These are phyloP conservation scores for Beauveria varroae DNA, from an alignment of 2,329 filamentous ascomycete genomes.

Conservation along the genomic window DNA sequence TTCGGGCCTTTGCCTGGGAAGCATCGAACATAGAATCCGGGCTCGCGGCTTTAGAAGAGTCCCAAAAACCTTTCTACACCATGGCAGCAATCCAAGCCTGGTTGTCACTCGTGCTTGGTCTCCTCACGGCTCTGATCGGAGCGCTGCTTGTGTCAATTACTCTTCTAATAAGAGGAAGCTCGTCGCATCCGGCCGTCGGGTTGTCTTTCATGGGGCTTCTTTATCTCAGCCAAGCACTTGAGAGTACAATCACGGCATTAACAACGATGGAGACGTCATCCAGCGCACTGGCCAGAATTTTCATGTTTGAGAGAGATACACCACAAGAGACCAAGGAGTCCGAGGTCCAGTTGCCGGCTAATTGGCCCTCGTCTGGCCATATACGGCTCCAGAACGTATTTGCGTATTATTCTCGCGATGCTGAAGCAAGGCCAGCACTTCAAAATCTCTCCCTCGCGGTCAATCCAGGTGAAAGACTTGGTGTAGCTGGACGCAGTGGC, in stretches of 20 bases:
- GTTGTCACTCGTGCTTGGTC: neutral
- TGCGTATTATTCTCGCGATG: neutral
- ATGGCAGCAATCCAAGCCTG: neutral
- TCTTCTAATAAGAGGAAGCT: neutral
- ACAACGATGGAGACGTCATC: neutral
- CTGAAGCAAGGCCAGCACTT: neutral
- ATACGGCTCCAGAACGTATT: neutral
- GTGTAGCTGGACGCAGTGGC: slow-evolving; percentile 39
- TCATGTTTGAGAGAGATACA: neutral
- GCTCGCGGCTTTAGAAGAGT: neutral
- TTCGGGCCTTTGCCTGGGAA: slow-evolving; percentile 18
- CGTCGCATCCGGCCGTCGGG: neutral
- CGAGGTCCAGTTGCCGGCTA: neutral
- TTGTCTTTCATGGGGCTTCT: neutral
- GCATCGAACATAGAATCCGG: neutral
- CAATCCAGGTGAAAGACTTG: slow-evolving; percentile 33
- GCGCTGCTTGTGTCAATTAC: neutral
- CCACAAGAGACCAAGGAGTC: neutral
- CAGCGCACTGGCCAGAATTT: neutral
- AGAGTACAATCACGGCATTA: neutral
- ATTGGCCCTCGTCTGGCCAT: neutral
- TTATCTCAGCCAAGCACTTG: neutral
- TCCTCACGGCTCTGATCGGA: neutral
- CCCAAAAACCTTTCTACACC: neutral
- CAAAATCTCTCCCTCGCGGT: slow-evolving; percentile 1